phyloP scores from a whole-genome alignment of 129 eudicot genomes.

The Saposhnikovia divaricata region DNA sequence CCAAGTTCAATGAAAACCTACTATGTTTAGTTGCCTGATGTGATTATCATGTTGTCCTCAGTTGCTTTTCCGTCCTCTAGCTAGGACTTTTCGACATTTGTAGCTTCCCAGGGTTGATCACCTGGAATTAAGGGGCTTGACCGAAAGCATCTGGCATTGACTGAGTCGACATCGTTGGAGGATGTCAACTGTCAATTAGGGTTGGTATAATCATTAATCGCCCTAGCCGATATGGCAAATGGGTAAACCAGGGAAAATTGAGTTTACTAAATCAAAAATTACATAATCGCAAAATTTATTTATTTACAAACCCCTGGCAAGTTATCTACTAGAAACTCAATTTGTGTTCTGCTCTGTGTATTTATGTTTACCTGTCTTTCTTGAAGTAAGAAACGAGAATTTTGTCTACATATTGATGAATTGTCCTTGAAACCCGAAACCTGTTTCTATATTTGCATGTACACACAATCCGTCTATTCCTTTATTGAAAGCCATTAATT shows the following conservation, averaged over 20 bases:
- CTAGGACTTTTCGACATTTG: not conserved
- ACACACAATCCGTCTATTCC: not conserved
- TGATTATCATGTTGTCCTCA: not conserved
- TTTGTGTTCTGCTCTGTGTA: not conserved
- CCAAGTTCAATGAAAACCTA: not conserved
- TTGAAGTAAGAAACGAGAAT: not conserved
- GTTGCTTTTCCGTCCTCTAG: not conserved
- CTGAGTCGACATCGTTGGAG: not conserved
- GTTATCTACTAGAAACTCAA: not conserved
- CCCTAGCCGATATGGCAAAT: not conserved
- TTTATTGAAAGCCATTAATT: not conserved
- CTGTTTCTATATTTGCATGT: not conserved
- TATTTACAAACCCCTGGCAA: not conserved
- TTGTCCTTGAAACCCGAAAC: too few relatives aligned
- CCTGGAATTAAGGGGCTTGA: too few relatives aligned
- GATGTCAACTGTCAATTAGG: not conserved
- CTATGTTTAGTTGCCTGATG: not conserved
- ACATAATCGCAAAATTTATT: not conserved
- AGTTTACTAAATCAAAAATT: not conserved
- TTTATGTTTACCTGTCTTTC: not conserved
- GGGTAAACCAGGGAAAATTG: not conserved
- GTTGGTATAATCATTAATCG: not conserved
- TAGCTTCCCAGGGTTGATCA: not conserved
- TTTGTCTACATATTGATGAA: not conserved
- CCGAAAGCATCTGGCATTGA: too few relatives aligned